Evolutionary conservation across 345 rosid genomes (phyloP), one percentile per base, ranked within the genome.

Genomic region (Clarkia xantiana): DNA sequence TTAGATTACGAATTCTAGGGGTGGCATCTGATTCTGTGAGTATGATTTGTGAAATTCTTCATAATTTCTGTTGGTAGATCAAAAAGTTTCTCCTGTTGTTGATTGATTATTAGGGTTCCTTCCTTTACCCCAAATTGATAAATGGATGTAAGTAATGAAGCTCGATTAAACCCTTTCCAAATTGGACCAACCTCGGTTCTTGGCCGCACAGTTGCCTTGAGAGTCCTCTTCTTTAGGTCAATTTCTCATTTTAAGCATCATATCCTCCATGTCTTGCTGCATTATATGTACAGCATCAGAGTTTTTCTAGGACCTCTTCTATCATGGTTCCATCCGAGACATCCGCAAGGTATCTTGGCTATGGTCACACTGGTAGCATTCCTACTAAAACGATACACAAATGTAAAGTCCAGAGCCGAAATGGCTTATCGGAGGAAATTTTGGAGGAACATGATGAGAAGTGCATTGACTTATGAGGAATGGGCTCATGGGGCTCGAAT

Each of bases 401-500:
- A 73, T 53, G 96, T 93, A 10, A 93, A 93, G 20, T 1, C 51
- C 12, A 84, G 76, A 71, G 99, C 99, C 0, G 96, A 93, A 47
- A 76, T 82, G 87, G 99, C 81, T 2, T 93, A 87, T 42, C 42
- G 90, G 55, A 80, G 99, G 73, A 93, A 93, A 22, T 93, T 87
- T 57, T 93, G 99, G 99, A 77, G 96, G 78, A 87, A 87, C 25
- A 78, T 84, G 99, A 93, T 82, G 99, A 77, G 94, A n/a, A 45
- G 72, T 18, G 96, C 99, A 13, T 62, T 84, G 74, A 84, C 95
- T 29, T 82, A 87, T 19, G 96, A 93, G 71, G 99, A 93, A 52
- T 93, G 99, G 99, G 78, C 94, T 60, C 96, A 87, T 70, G 95
- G 94, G 49, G 94, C 99, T 29, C 87, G 80, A 76, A 93, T 93